Conservation (phyloP, 2,329 filamentous ascomycete genomes). For the Ilyonectria sp. region DNA sequence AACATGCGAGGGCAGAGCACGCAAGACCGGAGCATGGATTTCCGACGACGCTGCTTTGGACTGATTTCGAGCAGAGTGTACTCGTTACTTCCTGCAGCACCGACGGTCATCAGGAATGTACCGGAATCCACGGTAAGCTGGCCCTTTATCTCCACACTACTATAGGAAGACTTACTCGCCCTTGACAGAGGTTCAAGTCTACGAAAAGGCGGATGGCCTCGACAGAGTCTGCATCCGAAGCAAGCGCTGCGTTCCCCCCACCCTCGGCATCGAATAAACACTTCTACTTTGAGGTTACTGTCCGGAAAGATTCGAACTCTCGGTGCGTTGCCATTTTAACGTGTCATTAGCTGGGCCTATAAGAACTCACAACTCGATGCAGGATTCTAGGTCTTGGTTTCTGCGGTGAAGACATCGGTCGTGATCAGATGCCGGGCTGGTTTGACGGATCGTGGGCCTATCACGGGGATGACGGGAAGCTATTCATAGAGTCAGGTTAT, state of each 20-base stretch:
- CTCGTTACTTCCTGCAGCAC: slow-evolving; percentile 1
- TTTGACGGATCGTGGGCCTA: slow-evolving; percentile 23
- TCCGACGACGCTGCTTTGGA: slow-evolving; percentile 3
- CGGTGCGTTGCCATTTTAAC: slow-evolving; percentile 8
- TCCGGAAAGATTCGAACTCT: slow-evolving; percentile 13
- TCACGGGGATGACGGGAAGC: slow-evolving; percentile 17
- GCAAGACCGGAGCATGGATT: slow-evolving; percentile 3
- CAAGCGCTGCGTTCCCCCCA: slow-evolving; percentile 10
- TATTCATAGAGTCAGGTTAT: slow-evolving; percentile 14
- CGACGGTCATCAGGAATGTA: background rate
- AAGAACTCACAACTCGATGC: slow-evolving; percentile 7
- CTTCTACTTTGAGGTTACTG: slow-evolving; percentile 20
- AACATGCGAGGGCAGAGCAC: slow-evolving; percentile 6
- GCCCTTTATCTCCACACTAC: too few relatives aligned
- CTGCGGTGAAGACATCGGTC: slow-evolving; percentile 11
- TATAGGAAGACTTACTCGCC: slow-evolving; percentile 6
- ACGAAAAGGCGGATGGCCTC: background rate
- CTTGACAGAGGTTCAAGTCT: slow-evolving; percentile 8
- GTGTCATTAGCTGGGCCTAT: background rate
- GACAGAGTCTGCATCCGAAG: slow-evolving; percentile 14
- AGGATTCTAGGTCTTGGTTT: slow-evolving; percentile 24
- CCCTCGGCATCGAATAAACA: slow-evolving; percentile 8
- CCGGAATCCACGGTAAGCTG: slow-evolving; percentile 8
- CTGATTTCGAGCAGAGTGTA: slow-evolving; percentile 7
- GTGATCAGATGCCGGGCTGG: slow-evolving; percentile 23